A percentile compares a stretch with the other conserved stretches of the same genome.
Conservation (phyloP, 2,329 filamentous ascomycete genomes). For the Curvularia hawaiiensis region DNA sequence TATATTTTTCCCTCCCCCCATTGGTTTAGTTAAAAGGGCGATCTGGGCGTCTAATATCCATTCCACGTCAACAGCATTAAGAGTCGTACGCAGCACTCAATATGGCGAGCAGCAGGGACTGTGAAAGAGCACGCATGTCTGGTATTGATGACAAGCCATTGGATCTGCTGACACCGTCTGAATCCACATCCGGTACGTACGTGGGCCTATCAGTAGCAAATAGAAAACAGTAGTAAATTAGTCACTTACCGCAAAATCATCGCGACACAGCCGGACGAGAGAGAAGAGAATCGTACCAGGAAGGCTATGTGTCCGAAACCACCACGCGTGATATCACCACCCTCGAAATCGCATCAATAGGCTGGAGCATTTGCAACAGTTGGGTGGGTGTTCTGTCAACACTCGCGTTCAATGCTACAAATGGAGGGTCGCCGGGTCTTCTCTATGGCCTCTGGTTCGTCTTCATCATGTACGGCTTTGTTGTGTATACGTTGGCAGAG, state of each 20-base stretch:
- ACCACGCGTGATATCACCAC: neutral
- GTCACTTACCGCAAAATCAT: neutral
- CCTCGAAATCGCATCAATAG: neutral
- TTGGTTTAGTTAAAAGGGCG: no score
- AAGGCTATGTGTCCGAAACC: neutral
- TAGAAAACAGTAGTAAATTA: neutral
- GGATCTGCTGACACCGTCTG: neutral
- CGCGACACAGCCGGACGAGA: neutral
- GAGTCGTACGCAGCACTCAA: neutral
- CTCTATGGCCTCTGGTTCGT: neutral
- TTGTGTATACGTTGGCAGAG: neutral
- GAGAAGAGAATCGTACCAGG: neutral
- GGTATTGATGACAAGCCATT: neutral
- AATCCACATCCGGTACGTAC: neutral
- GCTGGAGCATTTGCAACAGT: slow-evolving; percentile 1
- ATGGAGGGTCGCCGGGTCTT: neutral
- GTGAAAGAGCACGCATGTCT: neutral
- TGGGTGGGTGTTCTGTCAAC: neutral
- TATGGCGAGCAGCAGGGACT: neutral
- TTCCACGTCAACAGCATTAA: neutral
- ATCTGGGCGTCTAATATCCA: neutral
- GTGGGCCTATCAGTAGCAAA: neutral
- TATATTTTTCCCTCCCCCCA: neutral
- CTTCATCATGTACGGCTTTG: slow-evolving; percentile 1
- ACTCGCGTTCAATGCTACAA: neutral